Conservation (phyloP, 495 filamentous ascomycete species). For the Monascus purpureus region DNA sequence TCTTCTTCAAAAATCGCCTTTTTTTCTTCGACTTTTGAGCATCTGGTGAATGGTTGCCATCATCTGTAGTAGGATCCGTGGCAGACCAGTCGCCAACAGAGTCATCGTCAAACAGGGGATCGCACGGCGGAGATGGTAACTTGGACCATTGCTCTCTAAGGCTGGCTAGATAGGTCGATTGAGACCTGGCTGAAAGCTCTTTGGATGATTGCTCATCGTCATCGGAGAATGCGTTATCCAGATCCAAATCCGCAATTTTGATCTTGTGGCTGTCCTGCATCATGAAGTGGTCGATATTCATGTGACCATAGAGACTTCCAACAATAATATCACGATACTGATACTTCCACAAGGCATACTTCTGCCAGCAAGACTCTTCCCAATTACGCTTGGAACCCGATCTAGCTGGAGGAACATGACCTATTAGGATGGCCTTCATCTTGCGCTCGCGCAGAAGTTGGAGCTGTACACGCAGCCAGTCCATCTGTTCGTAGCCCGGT, state of each 20-base stretch:
- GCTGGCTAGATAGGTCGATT: constrained; percentile 64
- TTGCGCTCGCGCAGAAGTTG: constrained; percentile 65
- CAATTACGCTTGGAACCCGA: constrained; percentile 71
- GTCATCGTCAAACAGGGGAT: constrained; percentile 6
- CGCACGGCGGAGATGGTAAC: constrained; percentile 44
- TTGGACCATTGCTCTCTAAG: constrained; percentile 65
- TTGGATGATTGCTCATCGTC: constrained; percentile 8
- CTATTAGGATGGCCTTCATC: constrained; percentile 90
- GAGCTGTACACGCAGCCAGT: constrained; percentile 91
- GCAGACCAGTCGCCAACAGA: constrained; percentile 2
- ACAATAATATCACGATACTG: constrained; percentile 86
- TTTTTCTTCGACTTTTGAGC: constrained; percentile 26
- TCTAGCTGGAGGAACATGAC: constrained; percentile 85
- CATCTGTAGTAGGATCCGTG: constrained; percentile 1
- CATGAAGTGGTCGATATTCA: constrained; percentile 98
- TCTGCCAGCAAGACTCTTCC: constrained; percentile 97
- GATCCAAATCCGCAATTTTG: constrained; percentile 25
- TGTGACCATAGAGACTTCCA: constrained; percentile 73
- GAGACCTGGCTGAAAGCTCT: constrained; percentile 47
- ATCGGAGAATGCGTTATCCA: constrained; percentile 4
- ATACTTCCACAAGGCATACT: constrained; percentile 80
- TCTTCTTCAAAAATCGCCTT: constrained; percentile 45
- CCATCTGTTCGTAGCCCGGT: constrained; percentile 86
- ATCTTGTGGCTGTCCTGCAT: constrained; percentile 76
- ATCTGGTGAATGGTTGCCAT: constrained; percentile 4